Conservation (phyloP, 2,329 filamentous ascomycete genomes). For the Penicillium occitanis region DNA sequence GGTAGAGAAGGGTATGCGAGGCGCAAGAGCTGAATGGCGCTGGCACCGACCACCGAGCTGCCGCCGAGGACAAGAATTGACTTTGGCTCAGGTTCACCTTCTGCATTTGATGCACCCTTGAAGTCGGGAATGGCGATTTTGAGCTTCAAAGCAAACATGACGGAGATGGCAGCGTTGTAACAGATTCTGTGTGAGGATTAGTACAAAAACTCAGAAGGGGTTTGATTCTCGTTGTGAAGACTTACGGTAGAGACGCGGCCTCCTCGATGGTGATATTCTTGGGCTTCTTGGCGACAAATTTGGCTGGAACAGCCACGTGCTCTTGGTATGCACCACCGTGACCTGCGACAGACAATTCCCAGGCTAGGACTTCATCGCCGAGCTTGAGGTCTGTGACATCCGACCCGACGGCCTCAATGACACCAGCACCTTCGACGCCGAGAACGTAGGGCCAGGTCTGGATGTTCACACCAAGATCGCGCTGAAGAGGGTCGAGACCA, state of each 20-base stretch:
- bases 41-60: conserved; percentile 35
- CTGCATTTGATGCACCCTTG: conserved; percentile 23
- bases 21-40: conserved; percentile 40
- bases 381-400: conserved; percentile 26
- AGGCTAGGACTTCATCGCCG: conserved; percentile 18
- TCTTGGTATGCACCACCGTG: conserved; percentile 21
- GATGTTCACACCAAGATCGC: conserved; percentile 31
- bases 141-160: conserved; percentile 6
- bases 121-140: conserved; percentile 10
- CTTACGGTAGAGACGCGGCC: conserved; percentile 27
- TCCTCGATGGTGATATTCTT: conserved; percentile 31
- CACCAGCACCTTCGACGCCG: conserved; percentile 37
- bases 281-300: conserved; percentile 29
- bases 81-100: conserved; percentile 25
- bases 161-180: conserved; percentile 15
- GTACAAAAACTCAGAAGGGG: neutral
- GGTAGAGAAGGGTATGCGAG: conserved; percentile 30
- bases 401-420: conserved; percentile 36
- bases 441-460: conserved; percentile 36
- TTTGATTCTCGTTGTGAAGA: neutral
- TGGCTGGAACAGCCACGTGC: conserved; percentile 25
- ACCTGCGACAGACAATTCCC: neutral
- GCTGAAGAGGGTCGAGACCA: conserved; percentile 37
- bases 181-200: conserved; percentile 4
- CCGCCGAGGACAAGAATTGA: conserved; percentile 41